Conservation (phyloP, 2,329 filamentous ascomycete species). For the Botrytis elliptica region DNA sequence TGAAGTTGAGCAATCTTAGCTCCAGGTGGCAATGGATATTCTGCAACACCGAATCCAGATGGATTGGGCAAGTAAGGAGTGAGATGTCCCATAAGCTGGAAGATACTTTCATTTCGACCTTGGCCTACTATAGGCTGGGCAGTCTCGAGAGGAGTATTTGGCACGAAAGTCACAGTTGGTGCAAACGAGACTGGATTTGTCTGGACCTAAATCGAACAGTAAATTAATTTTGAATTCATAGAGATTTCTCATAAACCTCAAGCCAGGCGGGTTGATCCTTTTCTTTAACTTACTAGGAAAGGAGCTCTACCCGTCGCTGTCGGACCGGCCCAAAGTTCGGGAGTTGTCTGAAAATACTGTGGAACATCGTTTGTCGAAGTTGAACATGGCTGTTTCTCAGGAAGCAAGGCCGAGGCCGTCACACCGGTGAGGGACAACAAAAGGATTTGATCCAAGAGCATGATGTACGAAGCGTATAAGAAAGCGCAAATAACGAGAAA, state of each 20-base stretch:
- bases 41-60: slow-evolving; percentile 67
- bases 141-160: slow-evolving; percentile 70
- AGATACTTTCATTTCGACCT: slow-evolving; percentile 63
- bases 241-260: background rate
- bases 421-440: slow-evolving; percentile 17
- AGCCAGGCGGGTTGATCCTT: too few species aligned
- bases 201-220: slow-evolving; percentile 48
- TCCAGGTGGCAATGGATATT: slow-evolving; percentile 65
- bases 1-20: slow-evolving; percentile 68
- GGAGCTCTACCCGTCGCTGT: slow-evolving; percentile 68
- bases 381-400: slow-evolving; percentile 10
- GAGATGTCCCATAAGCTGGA: slow-evolving; percentile 67
- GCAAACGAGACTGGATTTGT: slow-evolving; percentile 65
- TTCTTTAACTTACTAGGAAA: slow-evolving; percentile 48
- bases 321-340: slow-evolving; percentile 61
- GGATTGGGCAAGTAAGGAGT: slow-evolving; percentile 69
- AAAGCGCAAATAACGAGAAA: slow-evolving; percentile 19
- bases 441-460: slow-evolving; percentile 21
- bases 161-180: slow-evolving; percentile 58
- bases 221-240: background rate
- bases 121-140: slow-evolving; percentile 63
- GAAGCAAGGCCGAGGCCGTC: slow-evolving; percentile 2
- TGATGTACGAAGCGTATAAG: slow-evolving; percentile 22
- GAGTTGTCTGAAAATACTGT: slow-evolving; percentile 62
- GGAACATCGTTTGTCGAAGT: slow-evolving; percentile 45